Evolutionary conservation across 1,284 basidiomycete genomes (phyloP).

Genomic region (Polyporus tsugae): DNA sequence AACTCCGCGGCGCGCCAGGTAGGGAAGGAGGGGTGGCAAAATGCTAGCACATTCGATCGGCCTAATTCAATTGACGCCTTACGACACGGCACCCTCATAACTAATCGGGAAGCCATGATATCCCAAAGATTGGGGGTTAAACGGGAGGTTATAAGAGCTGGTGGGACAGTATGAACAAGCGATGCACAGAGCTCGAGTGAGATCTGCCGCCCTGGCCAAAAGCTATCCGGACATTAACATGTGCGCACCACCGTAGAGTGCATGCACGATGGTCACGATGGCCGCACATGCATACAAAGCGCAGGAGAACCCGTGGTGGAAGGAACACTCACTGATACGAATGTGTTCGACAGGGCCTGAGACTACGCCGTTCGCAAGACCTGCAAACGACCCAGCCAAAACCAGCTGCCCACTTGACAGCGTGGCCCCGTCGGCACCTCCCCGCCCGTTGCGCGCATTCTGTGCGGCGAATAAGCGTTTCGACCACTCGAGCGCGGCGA

Average conservation of each 20-base stretch:
- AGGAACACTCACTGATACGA: slow-evolving; percentile 79
- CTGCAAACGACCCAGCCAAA: slow-evolving; percentile 83
- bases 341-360: slow-evolving; percentile 98
- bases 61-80: not conserved
- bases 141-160: slow-evolving; percentile 4
- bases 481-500: slow-evolving; percentile 89
- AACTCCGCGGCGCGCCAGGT: slow-evolving; percentile 5
- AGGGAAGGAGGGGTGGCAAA: not conserved
- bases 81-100: not conserved
- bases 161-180: not conserved
- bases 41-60: not conserved
- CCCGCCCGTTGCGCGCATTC: slow-evolving; percentile 62
- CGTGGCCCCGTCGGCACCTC: slow-evolving; percentile 65
- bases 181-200: not conserved
- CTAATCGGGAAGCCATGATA: slow-evolving; percentile 20
- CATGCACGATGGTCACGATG: not conserved
- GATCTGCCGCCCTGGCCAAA: not conserved
- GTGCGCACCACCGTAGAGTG: not conserved
- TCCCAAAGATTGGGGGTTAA: slow-evolving; percentile 9
- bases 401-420: slow-evolving; percentile 78
- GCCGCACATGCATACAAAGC: not conserved
- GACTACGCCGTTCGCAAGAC: slow-evolving; percentile 91
- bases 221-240: not conserved
- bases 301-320: not conserved
- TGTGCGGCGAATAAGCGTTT: slow-evolving; percentile 84